Conservation (phyloP, 352 stramenopile species). For the Pythium grandisporangium region DNA sequence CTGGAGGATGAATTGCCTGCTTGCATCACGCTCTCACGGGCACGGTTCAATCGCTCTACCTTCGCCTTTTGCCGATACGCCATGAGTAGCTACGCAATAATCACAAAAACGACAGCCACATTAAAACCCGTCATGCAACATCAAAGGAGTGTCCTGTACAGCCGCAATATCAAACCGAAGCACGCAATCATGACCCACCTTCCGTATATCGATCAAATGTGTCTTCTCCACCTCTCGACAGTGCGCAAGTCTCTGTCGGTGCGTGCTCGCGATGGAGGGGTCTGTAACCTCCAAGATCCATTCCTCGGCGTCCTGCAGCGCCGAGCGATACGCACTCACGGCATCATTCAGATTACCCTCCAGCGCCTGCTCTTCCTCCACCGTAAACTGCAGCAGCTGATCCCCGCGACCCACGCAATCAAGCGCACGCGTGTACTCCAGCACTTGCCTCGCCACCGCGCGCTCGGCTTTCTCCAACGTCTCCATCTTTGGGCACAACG, state of each 20-base stretch:
- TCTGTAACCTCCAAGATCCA: constrained; percentile 29
- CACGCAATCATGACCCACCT: too few relatives aligned
- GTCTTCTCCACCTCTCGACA: constrained; percentile 23
- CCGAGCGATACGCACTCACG: constrained; percentile 22
- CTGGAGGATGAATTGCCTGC: constrained; percentile 6
- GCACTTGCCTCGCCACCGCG: constrained; percentile 28
- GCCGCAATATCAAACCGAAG: too few relatives aligned
- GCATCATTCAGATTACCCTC: constrained; percentile 48
- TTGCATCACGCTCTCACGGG: constrained; percentile 33
- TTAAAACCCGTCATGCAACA: too few relatives aligned
- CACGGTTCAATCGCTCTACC: constrained; percentile 38
- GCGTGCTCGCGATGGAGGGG: constrained; percentile 10
- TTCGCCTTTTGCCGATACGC: constrained; percentile 57
- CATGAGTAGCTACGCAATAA: constrained; percentile 26
- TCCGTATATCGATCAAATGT: constrained; percentile 28
- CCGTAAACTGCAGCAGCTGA: constrained; percentile 31
- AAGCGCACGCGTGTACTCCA: constrained; percentile 33
- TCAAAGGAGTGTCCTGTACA: too few relatives aligned
- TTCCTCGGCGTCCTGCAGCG: constrained; percentile 30
- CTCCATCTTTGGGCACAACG: too few relatives aligned
- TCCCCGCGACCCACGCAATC: constrained; percentile 12
- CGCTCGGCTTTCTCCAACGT: constrained; percentile 28
- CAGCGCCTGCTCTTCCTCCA: constrained; percentile 46
- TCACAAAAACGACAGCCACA: too few relatives aligned
- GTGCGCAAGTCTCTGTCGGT: constrained; percentile 17